Percentiles rank a stretch among this genome's conserved stretches.
phyloP scores from a whole-genome alignment of 345 rosid species.

The Bruguiera parviflora region DNA sequence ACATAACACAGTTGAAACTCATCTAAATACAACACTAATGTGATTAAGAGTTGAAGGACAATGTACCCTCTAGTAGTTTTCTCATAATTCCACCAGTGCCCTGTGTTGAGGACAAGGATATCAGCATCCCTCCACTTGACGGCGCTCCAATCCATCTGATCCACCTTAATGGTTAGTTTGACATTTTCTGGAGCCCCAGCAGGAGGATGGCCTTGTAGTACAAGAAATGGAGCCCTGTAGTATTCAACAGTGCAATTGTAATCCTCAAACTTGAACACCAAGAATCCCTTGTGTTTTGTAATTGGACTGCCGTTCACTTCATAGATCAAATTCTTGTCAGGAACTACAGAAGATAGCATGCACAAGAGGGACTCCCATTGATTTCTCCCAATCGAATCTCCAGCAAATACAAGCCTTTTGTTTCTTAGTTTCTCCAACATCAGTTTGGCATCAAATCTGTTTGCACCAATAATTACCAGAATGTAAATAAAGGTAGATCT shows the following conservation, averaged over 20 bases:
- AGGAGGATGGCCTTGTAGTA: conserved; percentile 77
- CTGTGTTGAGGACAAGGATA: conserved; percentile 72
- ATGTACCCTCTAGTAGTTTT: conserved; percentile 84
- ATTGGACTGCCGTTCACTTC: conserved; percentile 87
- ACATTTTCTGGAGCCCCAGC: conserved; percentile 43
- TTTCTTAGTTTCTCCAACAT: conserved; percentile 76
- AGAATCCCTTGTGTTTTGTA: conserved; percentile 83
- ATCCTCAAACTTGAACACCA: conserved; percentile 69
- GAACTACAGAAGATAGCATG: conserved; percentile 66
- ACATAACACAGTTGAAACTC: neutral
- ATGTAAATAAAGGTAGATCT: neutral
- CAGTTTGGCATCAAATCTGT: conserved; percentile 68
- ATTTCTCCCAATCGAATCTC: conserved; percentile 94
- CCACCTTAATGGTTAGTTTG: conserved; percentile 74
- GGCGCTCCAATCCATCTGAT: conserved; percentile 77
- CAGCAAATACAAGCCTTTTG: conserved; percentile 81
- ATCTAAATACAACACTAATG: neutral
- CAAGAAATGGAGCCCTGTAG: conserved; percentile 84
- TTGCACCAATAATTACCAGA: neutral
- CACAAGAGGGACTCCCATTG: conserved; percentile 96
- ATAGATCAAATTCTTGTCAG: conserved; percentile 51
- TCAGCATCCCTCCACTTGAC: conserved; percentile 77
- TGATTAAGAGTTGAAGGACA: neutral
- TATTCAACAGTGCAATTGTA: conserved; percentile 89
- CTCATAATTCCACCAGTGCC: conserved; percentile 98